Evolutionary conservation across 805 yeast species (phyloP).

Genomic region (Lipomyces lipofer): DNA sequence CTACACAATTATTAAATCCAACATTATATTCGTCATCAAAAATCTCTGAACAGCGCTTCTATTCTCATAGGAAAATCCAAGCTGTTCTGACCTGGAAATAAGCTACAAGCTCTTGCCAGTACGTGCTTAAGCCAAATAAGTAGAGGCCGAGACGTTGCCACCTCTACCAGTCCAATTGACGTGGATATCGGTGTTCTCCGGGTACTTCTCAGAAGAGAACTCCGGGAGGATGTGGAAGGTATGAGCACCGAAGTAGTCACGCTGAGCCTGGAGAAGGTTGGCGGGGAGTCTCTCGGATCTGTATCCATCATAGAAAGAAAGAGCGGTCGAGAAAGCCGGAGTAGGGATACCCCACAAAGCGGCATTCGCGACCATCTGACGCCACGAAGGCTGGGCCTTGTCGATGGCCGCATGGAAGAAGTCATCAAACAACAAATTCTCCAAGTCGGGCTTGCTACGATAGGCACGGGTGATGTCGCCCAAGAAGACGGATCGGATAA

Average conservation of each 20-base stretch:
- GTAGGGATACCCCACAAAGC: slow-evolving; percentile 89
- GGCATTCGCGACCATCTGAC: slow-evolving; percentile 78
- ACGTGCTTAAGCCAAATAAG: slow-evolving; percentile 82
- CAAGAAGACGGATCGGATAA: slow-evolving; percentile 96
- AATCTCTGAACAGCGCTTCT: too few relatives aligned
- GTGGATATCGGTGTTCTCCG: slow-evolving; percentile 82
- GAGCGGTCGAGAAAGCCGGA: slow-evolving; percentile 96
- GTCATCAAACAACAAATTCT: slow-evolving; percentile 92
- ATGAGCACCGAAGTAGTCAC: slow-evolving; percentile 99
- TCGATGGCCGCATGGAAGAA: slow-evolving; percentile 89
- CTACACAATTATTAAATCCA: too few relatives aligned
- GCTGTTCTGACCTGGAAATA: too few relatives aligned
- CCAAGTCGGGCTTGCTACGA: slow-evolving; percentile 89
- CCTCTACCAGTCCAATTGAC: slow-evolving; percentile 99
- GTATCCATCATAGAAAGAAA: slow-evolving; percentile 98
- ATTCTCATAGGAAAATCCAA: too few relatives aligned
- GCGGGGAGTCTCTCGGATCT: slow-evolving; percentile 95
- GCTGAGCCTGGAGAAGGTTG: slow-evolving; percentile 97
- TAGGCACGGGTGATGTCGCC: slow-evolving; percentile 96
- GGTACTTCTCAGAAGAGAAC: slow-evolving; percentile 70
- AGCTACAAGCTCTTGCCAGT: too few relatives aligned
- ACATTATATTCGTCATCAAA: too few relatives aligned
- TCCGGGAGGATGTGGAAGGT: slow-evolving; percentile 95
- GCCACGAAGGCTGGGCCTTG: slow-evolving; percentile 96
- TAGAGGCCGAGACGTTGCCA: slow-evolving; percentile 94